Conservation (phyloP, 495 filamentous ascomycete genomes). For the Talaromyces wortmannii region DNA sequence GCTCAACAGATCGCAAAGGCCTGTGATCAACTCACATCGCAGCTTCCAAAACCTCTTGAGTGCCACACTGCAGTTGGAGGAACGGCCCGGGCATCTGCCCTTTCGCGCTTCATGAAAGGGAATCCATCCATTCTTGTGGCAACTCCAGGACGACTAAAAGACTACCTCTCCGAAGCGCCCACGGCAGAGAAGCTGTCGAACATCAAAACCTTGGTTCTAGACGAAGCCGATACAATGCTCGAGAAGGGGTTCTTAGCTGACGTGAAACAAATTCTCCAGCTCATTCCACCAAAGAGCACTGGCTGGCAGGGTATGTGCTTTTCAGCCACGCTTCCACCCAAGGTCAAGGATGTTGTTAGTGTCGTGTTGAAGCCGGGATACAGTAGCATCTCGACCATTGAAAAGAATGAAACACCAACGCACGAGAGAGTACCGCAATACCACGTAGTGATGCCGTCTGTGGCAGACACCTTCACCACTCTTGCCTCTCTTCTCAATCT, state of each 20-base stretch:
- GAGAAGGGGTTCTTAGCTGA: slow-evolving; percentile 54
- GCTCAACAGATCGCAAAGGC: slow-evolving; percentile 61
- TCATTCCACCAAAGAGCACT: slow-evolving; percentile 48
- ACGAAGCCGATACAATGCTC: slow-evolving; percentile 64
- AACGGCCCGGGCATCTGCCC: slow-evolving; percentile 37
- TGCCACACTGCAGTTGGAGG: slow-evolving; percentile 50
- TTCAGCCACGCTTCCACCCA: slow-evolving; percentile 59
- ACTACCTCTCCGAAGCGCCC: slow-evolving; percentile 46
- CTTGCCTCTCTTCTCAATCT: slow-evolving; percentile 37
- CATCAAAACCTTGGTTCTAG: slow-evolving; percentile 54
- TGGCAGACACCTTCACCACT: slow-evolving; percentile 45
- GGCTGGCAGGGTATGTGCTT: slow-evolving; percentile 67
- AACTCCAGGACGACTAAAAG: slow-evolving; percentile 50
- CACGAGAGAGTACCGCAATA: slow-evolving; percentile 57
- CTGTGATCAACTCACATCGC: slow-evolving; percentile 41
- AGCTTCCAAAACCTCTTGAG: slow-evolving; percentile 27
- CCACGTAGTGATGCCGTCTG: slow-evolving; percentile 45
- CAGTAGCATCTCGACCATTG: slow-evolving; percentile 55
- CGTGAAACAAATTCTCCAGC: slow-evolving; percentile 49
- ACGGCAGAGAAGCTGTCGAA: slow-evolving; percentile 35
- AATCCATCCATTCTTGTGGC: slow-evolving; percentile 31
- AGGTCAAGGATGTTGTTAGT: slow-evolving; percentile 54
- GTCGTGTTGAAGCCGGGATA: slow-evolving; percentile 50
- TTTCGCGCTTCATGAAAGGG: slow-evolving; percentile 39
- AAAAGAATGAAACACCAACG: slow-evolving; percentile 52